Evolutionary conservation across 2,329 filamentous ascomycete genomes (phyloP), one percentile per base, ranked within the genome.

Genomic region (Trichoderma sp.): DNA sequence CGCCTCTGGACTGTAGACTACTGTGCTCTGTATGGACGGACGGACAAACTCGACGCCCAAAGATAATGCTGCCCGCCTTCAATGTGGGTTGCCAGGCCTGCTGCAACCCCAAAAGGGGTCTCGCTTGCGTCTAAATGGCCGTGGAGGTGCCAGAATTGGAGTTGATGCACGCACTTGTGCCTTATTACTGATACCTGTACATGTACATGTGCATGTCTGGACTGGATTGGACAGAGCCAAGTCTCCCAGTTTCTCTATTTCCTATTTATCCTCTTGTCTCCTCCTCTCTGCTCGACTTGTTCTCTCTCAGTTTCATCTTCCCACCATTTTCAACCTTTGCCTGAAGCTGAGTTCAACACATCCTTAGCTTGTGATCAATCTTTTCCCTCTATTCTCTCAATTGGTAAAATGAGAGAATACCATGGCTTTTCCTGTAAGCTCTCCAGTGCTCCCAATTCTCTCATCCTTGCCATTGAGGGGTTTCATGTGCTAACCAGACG

Each of bases 341-440:
- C 76, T 76, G 74, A 58, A 43, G 76, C 76, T 77, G 75, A 73
- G 71, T 81, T 81, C 79, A 80, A 80, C 80, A 78, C 76, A 77
- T 77, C 76, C 64, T 72, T 73, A 36, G 70, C 76, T 71, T 73
- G 73, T 57, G 47, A 70, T 68, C 71, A 62, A 34, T 30, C 28
- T 72, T 75, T 73, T 73, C 71, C 71, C 62, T 72, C 73, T 76
- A 78, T 79, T 76, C 75, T 78, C 78, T 81, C 81, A 34, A 78
- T 74, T 75, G 21, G 39, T 76, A 82, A 78, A 84, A 91, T 91
- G 89, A 88, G 89, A 90, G 88, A 90, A 83, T 91, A 91, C 79
- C 89, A 91, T 91, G 89, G 88, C 85, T 90, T 91, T 83, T 91
- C 88, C 85, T 90, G 89, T 83, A 77, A 32, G 73, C n/a, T 34